Evolutionary conservation across 805 yeast species (phyloP).

Genomic region (Kodamaea nitidulidarum): DNA sequence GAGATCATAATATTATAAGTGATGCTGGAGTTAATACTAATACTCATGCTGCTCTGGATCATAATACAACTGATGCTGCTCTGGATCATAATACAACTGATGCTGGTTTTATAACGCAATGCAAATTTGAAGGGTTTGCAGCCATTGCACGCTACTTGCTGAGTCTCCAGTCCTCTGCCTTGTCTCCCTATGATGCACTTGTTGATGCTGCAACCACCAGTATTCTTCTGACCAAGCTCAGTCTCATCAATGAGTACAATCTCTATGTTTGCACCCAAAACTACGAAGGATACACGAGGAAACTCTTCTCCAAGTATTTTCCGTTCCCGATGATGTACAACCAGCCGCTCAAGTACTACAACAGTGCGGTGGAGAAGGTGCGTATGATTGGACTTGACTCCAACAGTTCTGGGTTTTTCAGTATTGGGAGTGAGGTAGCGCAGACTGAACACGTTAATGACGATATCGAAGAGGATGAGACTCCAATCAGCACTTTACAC

Average conservation of each 20-base stretch:
- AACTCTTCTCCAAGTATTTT: constrained; percentile 46
- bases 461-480: constrained; percentile 15
- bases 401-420: constrained; percentile 28
- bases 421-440: constrained; percentile 17
- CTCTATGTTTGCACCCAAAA: constrained; percentile 53
- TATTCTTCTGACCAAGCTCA: constrained; percentile 39
- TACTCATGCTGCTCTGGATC: too few species aligned
- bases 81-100: too few species aligned
- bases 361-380: constrained; percentile 33
- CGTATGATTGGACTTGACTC: constrained; percentile 27
- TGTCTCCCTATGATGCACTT: constrained; percentile 20
- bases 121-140: constrained; percentile 32
- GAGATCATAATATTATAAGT: too few species aligned
- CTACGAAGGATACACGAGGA: constrained; percentile 58
- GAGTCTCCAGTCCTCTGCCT: constrained; percentile 10
- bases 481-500: constrained; percentile 36
- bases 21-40: too few species aligned
- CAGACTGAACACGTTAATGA: constrained; percentile 29
- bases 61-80: too few species aligned
- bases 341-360: constrained; percentile 50
- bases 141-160: constrained; percentile 32
- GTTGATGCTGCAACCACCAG: constrained; percentile 44
- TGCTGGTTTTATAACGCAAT: too few species aligned
- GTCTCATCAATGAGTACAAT: constrained; percentile 52
- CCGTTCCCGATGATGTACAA: constrained; percentile 76